These are phyloP conservation scores for Linnemannia zychae DNA, from an alignment of 192 early-diverging fungal species.

Conservation along the genomic window DNA sequence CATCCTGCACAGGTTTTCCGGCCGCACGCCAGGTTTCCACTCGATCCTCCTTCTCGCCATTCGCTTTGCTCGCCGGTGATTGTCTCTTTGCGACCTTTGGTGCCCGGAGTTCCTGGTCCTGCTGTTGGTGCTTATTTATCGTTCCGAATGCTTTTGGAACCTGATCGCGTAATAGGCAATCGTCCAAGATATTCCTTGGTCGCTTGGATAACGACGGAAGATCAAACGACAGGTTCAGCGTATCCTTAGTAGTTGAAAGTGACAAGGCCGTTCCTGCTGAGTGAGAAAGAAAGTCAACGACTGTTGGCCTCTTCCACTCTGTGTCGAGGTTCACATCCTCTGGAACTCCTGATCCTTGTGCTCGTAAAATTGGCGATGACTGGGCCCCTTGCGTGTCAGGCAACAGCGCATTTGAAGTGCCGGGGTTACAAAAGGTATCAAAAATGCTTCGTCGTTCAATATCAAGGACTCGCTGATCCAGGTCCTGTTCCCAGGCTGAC, in stretches of 20 bases:
- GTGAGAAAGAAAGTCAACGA: slow-evolving; percentile 9
- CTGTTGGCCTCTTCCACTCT: background rate
- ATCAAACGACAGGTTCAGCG: slow-evolving; percentile 22
- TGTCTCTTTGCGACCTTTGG: background rate
- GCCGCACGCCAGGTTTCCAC: slow-evolving; percentile 22
- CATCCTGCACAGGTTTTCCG: slow-evolving; percentile 7
- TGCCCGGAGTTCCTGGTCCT: background rate
- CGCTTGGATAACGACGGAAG: slow-evolving; percentile 33
- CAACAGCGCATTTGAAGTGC: background rate
- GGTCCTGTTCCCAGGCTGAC: slow-evolving; percentile 12
- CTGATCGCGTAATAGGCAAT: background rate
- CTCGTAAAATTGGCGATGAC: background rate
- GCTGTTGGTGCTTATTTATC: background rate
- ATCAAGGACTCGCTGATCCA: slow-evolving; percentile 26
- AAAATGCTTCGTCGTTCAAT: slow-evolving; percentile 27
- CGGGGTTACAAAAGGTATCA: background rate
- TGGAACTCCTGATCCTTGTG: background rate
- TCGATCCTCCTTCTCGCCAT: background rate
- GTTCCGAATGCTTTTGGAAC: background rate
- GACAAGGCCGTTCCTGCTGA: background rate
- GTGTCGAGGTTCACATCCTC: background rate
- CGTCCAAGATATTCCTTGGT: slow-evolving; percentile 41
- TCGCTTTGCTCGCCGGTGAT: background rate
- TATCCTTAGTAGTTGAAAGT: background rate
- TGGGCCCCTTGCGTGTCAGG: background rate